Conservation (phyloP, 169 alveolate species). For the Plasmodium knowlesi region DNA sequence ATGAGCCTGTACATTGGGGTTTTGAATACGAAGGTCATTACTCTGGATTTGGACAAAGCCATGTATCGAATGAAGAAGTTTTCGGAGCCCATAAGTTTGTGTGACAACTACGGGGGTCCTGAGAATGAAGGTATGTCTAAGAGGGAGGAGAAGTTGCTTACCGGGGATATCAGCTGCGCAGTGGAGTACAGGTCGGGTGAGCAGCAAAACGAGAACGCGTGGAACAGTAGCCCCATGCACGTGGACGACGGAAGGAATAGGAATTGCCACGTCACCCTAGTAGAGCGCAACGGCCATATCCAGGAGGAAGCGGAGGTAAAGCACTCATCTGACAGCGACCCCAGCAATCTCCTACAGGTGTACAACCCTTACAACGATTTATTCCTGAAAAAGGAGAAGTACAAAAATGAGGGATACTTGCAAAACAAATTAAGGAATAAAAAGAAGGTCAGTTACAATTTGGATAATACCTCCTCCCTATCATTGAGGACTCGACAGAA, state of each 20-base stretch:
- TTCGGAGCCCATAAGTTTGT: constrained; percentile 64
- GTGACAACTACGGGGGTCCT: neutral
- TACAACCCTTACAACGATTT: constrained; percentile 17
- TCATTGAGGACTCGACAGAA: constrained; percentile 23
- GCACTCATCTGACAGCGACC: constrained; percentile 40
- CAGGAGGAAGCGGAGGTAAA: constrained; percentile 4
- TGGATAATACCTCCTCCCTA: constrained; percentile 64
- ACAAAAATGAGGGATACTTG: constrained; percentile 25
- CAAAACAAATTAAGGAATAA: constrained; percentile 46
- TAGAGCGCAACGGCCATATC: neutral
- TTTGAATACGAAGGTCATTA: constrained; percentile 22
- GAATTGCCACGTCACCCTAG: neutral
- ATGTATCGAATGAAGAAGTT: constrained; percentile 70
- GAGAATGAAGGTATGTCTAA: neutral
- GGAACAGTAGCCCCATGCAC: neutral
- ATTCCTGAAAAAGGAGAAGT: constrained; percentile 27
- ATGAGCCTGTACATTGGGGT: constrained; percentile 34
- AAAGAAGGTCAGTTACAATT: constrained; percentile 57
- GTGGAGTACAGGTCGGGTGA: neutral
- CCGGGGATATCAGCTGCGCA: neutral
- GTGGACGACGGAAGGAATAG: neutral
- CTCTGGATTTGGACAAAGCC: constrained; percentile 68
- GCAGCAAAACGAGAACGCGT: neutral
- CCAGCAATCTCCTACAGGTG: neutral
- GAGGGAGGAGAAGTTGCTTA: neutral